Evolutionary conservation across 1,284 basidiomycete genomes (phyloP), one percentile per base, ranked within the genome.

Genomic region (Leccinum subrobustum): DNA sequence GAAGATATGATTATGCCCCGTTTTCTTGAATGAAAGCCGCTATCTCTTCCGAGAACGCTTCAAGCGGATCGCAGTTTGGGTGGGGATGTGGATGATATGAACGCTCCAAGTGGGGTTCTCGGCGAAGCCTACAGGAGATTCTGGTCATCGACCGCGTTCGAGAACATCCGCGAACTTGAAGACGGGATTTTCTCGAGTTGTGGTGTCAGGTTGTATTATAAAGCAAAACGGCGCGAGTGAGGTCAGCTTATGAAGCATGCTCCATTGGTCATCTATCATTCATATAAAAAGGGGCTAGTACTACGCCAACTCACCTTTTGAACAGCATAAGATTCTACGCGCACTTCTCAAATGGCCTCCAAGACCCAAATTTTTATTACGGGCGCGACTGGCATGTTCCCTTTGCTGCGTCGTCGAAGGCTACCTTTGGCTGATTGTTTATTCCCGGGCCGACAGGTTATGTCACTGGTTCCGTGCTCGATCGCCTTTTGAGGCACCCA

Each of bases 401-500:
- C 3, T 44, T 18, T 44, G 18, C 6, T 5, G 6, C 48, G 14
- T 44, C 6, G 9, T 52, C 6, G 7, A 6, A 2, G 4, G 16
- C 42, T 29, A 16, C 48, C 48, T 56, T 56, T 56, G 50, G 59
- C 52, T 55, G 29, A 63, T 9, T 6, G 12, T 14, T 35, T 14
- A 12, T 25, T 6, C 4, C 8, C 23, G 25, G 25, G 25, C 8
- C 2, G 29, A 58, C n/a, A 79, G 82, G 82, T 35, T 83, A 81
- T 63, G 73, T 83, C 58, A 80, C 77, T 7, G 80, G 80, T 23
- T 73, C 77, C 11, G 75, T 81, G 18, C 62, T 82, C 6, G 60
- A 67, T 12, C 76, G 70, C 16, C 71, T 82, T 47, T 70, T 83
- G 37, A 52, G 66, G 1, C 78, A 77, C 60, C 70, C 70, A 6